phyloP scores from a whole-genome alignment of 148 eudicot species.

The Pouteria glomerata region DNA sequence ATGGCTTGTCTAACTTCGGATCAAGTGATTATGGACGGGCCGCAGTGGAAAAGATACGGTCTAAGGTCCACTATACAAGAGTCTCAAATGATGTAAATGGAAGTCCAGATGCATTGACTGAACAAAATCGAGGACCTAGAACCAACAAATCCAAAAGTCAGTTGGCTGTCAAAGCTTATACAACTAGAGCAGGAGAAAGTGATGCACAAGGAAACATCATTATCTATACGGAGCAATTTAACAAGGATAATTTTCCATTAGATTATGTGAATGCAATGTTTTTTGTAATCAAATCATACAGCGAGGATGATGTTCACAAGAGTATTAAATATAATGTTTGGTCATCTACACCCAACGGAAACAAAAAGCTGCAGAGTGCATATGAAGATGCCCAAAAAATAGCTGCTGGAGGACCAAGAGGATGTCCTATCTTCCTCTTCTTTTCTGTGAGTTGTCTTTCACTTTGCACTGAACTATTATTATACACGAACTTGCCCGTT shows the following conservation, averaged over 20 bases:
- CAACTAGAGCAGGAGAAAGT: conserved; percentile 64
- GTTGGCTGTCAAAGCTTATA: conserved; percentile 71
- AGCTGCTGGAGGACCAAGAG: conserved; percentile 61
- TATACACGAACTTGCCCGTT: no score
- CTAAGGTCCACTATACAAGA: conserved; percentile 41
- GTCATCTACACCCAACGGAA: conserved; percentile 97
- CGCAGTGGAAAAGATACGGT: conserved; percentile 35
- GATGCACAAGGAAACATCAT: conserved; percentile 77
- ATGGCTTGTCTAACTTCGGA: conserved; percentile 46
- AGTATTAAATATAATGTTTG: conserved; percentile 93
- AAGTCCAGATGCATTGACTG: conserved; percentile 41
- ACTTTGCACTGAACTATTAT: no score
- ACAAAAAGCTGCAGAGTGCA: conserved; percentile 78
- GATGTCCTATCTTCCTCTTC: conserved; percentile 85
- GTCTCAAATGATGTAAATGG: conserved; percentile 36
- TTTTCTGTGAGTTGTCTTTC: conserved; percentile 61
- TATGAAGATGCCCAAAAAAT: conserved; percentile 82
- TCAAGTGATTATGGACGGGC: conserved; percentile 34
- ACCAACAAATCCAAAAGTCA: conserved; percentile 52
- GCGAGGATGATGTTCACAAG: conserved; percentile 99
- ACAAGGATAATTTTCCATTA: conserved; percentile 61
- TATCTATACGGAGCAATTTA: conserved; percentile 63
- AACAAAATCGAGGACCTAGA: conserved; percentile 71
- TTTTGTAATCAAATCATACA: conserved; percentile 90
- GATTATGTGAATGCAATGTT: conserved; percentile 74